Evolutionary conservation across 2,329 filamentous ascomycete genomes (phyloP).

Genomic region (Alternaria conjuncta): DNA sequence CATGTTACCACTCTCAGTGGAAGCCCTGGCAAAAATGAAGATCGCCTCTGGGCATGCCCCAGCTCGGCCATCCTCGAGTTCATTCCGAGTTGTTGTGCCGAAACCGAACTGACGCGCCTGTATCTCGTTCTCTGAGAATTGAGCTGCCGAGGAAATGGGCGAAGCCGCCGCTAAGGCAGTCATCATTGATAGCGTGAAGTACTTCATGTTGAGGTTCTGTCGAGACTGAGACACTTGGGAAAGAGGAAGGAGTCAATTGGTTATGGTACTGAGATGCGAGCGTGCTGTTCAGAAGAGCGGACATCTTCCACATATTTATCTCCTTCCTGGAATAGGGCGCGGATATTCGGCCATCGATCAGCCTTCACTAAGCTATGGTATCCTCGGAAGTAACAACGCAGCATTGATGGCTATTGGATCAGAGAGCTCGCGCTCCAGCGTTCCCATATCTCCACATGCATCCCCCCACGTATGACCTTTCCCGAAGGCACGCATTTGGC

Average conservation of each 20-base stretch:
- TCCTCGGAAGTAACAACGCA: slow-evolving; percentile 1
- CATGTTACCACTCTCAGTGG: slow-evolving; percentile 36
- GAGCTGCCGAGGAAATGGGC: slow-evolving; percentile 15
- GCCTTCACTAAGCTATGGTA: background rate
- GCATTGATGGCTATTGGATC: background rate
- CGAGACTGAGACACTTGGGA: too few species aligned
- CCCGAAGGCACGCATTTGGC: background rate
- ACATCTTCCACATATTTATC: background rate
- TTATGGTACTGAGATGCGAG: background rate
- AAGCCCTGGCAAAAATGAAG: slow-evolving; percentile 38
- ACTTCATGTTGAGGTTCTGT: slow-evolving; percentile 28
- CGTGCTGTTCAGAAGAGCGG: background rate
- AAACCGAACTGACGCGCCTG: slow-evolving; percentile 22
- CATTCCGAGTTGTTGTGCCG: slow-evolving; percentile 17
- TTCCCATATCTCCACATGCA: background rate
- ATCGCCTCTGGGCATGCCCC: slow-evolving; percentile 33
- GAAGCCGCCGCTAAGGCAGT: slow-evolving; percentile 16
- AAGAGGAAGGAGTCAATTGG: background rate
- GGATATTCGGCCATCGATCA: background rate
- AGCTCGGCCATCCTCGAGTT: slow-evolving; percentile 29
- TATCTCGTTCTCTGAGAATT: slow-evolving; percentile 12
- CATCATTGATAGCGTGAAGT: slow-evolving; percentile 21
- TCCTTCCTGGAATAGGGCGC: background rate
- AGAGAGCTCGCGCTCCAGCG: background rate
- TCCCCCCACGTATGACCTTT: background rate